Evolutionary conservation across 371 early-diverging fungal species (phyloP).

Genomic region (Racocetra persica): DNA sequence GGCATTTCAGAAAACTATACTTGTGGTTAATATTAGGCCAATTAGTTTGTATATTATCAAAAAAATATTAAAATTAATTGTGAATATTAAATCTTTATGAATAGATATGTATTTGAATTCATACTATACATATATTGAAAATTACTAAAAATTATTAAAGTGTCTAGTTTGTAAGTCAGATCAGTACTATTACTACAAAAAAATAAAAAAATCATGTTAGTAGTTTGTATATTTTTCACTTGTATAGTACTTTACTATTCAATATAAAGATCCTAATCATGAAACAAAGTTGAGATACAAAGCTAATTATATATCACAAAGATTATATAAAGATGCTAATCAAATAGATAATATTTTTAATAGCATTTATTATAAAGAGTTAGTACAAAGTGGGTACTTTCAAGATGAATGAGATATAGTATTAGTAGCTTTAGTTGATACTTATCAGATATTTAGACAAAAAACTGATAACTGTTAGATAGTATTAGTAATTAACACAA

Average conservation of each 20-base stretch:
- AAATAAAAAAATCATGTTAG: background rate
- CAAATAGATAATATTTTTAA: background rate
- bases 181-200: background rate
- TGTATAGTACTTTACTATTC: background rate
- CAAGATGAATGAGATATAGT: background rate
- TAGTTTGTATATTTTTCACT: background rate
- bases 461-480: conserved; percentile 12
- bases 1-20: conserved; percentile 7
- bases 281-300: background rate
- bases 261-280: background rate
- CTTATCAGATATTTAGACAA: conserved; percentile 17
- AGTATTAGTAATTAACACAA: conserved; percentile 13
- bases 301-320: background rate
- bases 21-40: background rate
- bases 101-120: background rate
- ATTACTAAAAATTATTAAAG: background rate
- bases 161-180: background rate
- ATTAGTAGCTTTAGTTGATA: background rate
- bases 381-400: background rate
- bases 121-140: background rate
- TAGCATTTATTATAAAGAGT: background rate
- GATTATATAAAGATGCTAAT: background rate
- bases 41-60: background rate
- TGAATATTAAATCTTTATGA: background rate
- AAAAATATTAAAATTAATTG: conserved; percentile 2